Evolutionary conservation across 805 yeast genomes (phyloP).

Genomic region (Wickerhamomyces tratensis): DNA sequence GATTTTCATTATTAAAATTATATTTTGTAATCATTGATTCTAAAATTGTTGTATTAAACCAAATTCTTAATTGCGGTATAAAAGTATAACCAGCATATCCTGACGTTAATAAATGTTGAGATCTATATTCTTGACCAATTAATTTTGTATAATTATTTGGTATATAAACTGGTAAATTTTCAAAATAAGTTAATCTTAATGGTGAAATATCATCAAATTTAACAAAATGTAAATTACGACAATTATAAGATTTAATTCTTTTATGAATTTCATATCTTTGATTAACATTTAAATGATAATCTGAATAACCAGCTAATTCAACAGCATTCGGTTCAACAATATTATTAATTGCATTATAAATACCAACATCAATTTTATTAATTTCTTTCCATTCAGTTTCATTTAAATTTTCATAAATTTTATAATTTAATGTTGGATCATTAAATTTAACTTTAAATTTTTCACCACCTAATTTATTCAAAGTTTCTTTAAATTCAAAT

Average conservation of each 20-base stretch:
- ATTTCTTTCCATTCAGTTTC: neutral
- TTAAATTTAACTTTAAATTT: too few relatives aligned
- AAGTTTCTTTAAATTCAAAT: neutral
- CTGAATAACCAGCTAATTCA: neutral
- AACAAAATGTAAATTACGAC: constrained; percentile 54
- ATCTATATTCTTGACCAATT: constrained; percentile 38
- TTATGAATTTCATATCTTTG: constrained; percentile 26
- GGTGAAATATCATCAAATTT: constrained; percentile 40
- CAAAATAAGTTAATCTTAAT: constrained; percentile 39
- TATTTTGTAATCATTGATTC: too few relatives aligned
- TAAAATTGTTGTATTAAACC: constrained; percentile 28
- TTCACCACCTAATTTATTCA: neutral
- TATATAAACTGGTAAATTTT: constrained; percentile 50
- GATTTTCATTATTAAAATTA: constrained; percentile 14
- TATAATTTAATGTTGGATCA: too few relatives aligned
- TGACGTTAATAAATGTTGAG: constrained; percentile 23
- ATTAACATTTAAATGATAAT: constrained; percentile 9
- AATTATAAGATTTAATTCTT: constrained; percentile 31
- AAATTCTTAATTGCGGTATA: constrained; percentile 43
- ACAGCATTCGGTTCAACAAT: too few relatives aligned
- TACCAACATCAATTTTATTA: too few relatives aligned
- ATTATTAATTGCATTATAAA: too few relatives aligned
- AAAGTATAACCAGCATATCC: constrained; percentile 33
- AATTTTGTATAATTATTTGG: constrained; percentile 35
- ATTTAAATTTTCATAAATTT: neutral